Percentiles rank a stretch among this genome's conserved stretches.
Conservation (phyloP, 768 basidiomycete species). For the Neoboletus magnificus region DNA sequence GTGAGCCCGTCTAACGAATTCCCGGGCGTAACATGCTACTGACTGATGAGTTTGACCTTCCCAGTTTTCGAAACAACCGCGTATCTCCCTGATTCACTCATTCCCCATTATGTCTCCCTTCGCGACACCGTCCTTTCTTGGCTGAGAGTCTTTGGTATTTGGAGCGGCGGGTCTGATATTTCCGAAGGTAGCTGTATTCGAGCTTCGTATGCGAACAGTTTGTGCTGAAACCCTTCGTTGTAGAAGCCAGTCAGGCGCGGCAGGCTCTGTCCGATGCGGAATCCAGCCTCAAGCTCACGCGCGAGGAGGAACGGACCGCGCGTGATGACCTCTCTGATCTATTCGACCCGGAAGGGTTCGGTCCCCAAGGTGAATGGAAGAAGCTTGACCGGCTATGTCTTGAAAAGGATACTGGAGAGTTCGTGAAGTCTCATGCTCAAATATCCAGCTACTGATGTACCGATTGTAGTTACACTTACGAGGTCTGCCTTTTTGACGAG, state of each 20-base stretch:
- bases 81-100: conserved; percentile 80
- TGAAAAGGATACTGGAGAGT: conserved; percentile 87
- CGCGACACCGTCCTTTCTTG: conserved; percentile 58
- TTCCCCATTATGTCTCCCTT: conserved; percentile 70
- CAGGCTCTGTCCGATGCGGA: conserved; percentile 64
- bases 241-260: conserved; percentile 60
- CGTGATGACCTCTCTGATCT: conserved; percentile 61
- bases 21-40: background rate
- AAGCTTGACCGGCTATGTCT: conserved; percentile 84
- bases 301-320: conserved; percentile 52
- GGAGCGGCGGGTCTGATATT: conserved; percentile 37
- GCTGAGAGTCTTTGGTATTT: conserved; percentile 63
- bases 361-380: conserved; percentile 90
- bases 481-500: conserved; percentile 87
- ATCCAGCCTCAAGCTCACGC: conserved; percentile 48
- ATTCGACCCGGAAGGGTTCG: conserved; percentile 64
- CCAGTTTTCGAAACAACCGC: conserved; percentile 76
- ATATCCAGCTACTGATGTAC: conserved; percentile 5
- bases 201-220: background rate
- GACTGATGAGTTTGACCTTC: background rate
- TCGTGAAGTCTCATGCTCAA: conserved; percentile 35
- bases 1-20: conserved; percentile 43
- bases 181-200: conserved; percentile 37
- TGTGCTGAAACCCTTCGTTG: conserved; percentile 1
- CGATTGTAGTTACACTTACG: conserved; percentile 78